phyloP scores from a whole-genome alignment of 805 yeast species.

The Wickerhamomyces xylosicus region DNA sequence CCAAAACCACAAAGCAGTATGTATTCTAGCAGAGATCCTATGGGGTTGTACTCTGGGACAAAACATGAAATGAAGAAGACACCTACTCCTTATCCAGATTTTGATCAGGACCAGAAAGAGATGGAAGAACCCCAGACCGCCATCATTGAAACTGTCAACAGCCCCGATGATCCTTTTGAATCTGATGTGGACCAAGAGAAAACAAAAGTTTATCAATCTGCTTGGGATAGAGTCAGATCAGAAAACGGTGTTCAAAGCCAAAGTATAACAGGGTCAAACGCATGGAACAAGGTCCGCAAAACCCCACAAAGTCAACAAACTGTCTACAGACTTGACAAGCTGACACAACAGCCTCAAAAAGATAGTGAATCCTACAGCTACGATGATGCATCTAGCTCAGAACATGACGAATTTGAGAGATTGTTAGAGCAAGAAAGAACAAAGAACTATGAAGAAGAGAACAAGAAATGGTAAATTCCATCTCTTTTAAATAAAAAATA shows the following conservation, averaged over 20 bases:
- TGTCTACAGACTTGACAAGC: no score
- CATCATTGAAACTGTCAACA: slow-evolving; percentile 2
- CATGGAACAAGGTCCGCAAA: background rate
- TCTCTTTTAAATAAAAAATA: no score
- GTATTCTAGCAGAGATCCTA: slow-evolving; percentile 27
- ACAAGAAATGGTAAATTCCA: slow-evolving; percentile 12
- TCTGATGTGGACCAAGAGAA: slow-evolving; percentile 2
- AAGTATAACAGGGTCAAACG: slow-evolving; percentile 9
- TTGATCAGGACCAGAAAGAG: slow-evolving; percentile 2
- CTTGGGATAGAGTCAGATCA: slow-evolving; percentile 28
- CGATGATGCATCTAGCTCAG: background rate
- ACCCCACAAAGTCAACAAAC: slow-evolving; percentile 6
- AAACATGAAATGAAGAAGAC: slow-evolving; percentile 13
- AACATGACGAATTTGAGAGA: slow-evolving; percentile 15
- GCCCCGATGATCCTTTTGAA: slow-evolving; percentile 19
- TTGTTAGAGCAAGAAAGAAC: slow-evolving; percentile 17
- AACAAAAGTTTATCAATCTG: slow-evolving; percentile 13
- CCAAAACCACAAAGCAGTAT: slow-evolving; percentile 13
- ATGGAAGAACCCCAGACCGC: slow-evolving; percentile 3
- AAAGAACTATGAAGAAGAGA: slow-evolving; percentile 8
- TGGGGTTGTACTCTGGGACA: slow-evolving; percentile 27
- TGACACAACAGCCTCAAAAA: no score
- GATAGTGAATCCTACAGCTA: no score
- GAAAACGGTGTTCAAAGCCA: slow-evolving; percentile 13
- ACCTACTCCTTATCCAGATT: background rate